Percentiles rank a stretch among this genome's conserved stretches.
phyloP scores from a whole-genome alignment of 495 filamentous ascomycete genomes.

The Cryomyces minteri region DNA sequence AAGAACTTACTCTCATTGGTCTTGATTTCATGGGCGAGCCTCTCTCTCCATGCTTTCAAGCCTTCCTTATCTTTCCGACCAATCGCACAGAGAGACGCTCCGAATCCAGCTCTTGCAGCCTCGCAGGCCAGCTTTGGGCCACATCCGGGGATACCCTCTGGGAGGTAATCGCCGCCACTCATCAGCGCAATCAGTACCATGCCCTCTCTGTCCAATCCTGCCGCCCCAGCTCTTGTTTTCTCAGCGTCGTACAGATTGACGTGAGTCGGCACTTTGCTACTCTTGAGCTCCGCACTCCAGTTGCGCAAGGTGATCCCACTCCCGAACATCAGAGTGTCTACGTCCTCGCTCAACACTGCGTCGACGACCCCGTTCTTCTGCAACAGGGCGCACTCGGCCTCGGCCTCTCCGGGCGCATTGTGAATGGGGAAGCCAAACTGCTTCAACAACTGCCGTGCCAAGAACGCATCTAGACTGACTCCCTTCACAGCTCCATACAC shows the following conservation, averaged over 20 bases:
- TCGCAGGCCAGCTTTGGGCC: slow-evolving; percentile 77
- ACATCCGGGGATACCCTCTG: slow-evolving; percentile 73
- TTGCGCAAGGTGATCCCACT: slow-evolving; percentile 59
- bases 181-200: slow-evolving; percentile 94
- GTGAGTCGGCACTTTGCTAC: slow-evolving; percentile 57
- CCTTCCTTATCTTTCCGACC: slow-evolving; percentile 18
- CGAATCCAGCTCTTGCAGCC: slow-evolving; percentile 79
- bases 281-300: slow-evolving; percentile 56
- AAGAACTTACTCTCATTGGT: slow-evolving; percentile 80
- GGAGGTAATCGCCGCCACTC: slow-evolving; percentile 89
- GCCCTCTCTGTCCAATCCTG: slow-evolving; percentile 56
- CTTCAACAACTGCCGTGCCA: slow-evolving; percentile 56
- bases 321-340: slow-evolving; percentile 97
- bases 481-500: slow-evolving; percentile 19
- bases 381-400: slow-evolving; percentile 84
- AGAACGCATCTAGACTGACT: slow-evolving; percentile 27
- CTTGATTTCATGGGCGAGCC: slow-evolving; percentile 53
- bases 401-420: slow-evolving; percentile 85
- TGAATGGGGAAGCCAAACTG: slow-evolving; percentile 74
- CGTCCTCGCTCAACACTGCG: slow-evolving; percentile 90
- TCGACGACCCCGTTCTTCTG: slow-evolving; percentile 78
- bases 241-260: slow-evolving; percentile 56
- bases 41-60: slow-evolving; percentile 53
- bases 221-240: slow-evolving; percentile 28
- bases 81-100: slow-evolving; percentile 51